Conservation (phyloP, 352 stramenopile species). For the Pythium phragmiticola region DNA sequence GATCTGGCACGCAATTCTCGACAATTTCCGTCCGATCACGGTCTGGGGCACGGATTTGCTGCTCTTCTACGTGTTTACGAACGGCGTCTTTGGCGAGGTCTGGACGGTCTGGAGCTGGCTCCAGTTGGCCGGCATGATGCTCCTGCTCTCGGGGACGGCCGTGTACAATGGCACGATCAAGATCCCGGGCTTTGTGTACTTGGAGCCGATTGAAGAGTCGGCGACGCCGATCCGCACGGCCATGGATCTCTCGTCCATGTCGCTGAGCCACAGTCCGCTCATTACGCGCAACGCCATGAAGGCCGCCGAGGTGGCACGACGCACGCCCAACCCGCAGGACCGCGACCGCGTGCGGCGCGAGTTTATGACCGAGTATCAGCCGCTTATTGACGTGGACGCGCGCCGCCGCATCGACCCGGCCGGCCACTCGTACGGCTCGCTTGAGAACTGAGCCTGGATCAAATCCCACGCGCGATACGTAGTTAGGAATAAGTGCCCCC, state of each 20-base stretch:
- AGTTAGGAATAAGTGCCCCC: neutral
- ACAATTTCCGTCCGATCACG: slow-evolving; percentile 97
- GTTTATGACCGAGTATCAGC: slow-evolving; percentile 89
- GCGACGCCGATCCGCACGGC: slow-evolving; percentile 71
- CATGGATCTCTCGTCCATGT: slow-evolving; percentile 45
- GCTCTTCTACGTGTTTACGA: slow-evolving; percentile 95
- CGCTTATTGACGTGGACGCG: slow-evolving; percentile 52
- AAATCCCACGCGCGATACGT: neutral
- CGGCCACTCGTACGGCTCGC: slow-evolving; percentile 76
- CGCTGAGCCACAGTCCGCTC: slow-evolving; percentile 69
- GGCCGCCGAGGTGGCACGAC: slow-evolving; percentile 71
- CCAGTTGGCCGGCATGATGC: slow-evolving; percentile 92
- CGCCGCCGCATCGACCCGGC: slow-evolving; percentile 69
- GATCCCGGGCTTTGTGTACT: slow-evolving; percentile 74
- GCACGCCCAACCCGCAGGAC: slow-evolving; percentile 77
- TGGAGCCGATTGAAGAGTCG: slow-evolving; percentile 65
- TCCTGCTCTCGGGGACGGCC: slow-evolving; percentile 93
- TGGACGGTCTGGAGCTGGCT: slow-evolving; percentile 95
- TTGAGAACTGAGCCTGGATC: slow-evolving; percentile 47
- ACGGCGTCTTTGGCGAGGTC: slow-evolving; percentile 89
- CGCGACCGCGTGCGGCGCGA: slow-evolving; percentile 79
- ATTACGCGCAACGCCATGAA: slow-evolving; percentile 86
- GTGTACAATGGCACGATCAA: slow-evolving; percentile 95
- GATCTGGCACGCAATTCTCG: slow-evolving; percentile 97
- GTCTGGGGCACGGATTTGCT: slow-evolving; percentile 95